phyloP scores from a whole-genome alignment of 1,139 yeast species.

The Fermentozyma sake region DNA sequence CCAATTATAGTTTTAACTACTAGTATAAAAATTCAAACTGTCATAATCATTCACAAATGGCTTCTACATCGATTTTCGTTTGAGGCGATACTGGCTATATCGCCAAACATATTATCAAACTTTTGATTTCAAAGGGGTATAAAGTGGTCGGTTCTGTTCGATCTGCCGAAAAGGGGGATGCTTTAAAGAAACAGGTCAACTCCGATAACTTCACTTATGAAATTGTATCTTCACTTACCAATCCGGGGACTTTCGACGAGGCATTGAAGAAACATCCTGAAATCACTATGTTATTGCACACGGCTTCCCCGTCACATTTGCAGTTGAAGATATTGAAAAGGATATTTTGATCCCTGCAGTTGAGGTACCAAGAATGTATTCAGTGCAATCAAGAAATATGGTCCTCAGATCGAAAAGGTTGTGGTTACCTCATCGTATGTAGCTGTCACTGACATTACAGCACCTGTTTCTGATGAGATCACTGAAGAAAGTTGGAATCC shows the following conservation, averaged over 20 bases:
- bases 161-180: slow-evolving; percentile 27
- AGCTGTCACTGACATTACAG: slow-evolving; percentile 10
- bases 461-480: slow-evolving; percentile 3
- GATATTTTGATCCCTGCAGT: slow-evolving; percentile 12
- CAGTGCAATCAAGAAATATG: slow-evolving; percentile 18
- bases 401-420: slow-evolving; percentile 21
- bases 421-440: slow-evolving; percentile 27
- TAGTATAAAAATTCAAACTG: no score
- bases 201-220: slow-evolving; percentile 21
- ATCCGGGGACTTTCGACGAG: slow-evolving; percentile 27
- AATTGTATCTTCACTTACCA: slow-evolving; percentile 23
- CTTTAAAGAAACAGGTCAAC: slow-evolving; percentile 15
- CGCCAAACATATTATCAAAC: slow-evolving; percentile 25
- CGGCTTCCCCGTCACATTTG: slow-evolving; percentile 10
- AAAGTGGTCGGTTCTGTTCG: slow-evolving; percentile 35
- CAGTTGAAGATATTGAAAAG: slow-evolving; percentile 6
- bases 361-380: slow-evolving; percentile 23
- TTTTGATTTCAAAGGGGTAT: slow-evolving; percentile 21
- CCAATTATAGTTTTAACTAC: no score
- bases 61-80: slow-evolving; percentile 25
- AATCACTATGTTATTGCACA: slow-evolving; percentile 13
- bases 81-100: slow-evolving; percentile 40
- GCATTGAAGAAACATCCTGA: slow-evolving; percentile 26
- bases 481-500: slow-evolving; percentile 38
- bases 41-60: no score